Base-by-base conservation (phyloP, 1,139 yeast genomes). In the Sugiyamaella paludigena region DNA sequence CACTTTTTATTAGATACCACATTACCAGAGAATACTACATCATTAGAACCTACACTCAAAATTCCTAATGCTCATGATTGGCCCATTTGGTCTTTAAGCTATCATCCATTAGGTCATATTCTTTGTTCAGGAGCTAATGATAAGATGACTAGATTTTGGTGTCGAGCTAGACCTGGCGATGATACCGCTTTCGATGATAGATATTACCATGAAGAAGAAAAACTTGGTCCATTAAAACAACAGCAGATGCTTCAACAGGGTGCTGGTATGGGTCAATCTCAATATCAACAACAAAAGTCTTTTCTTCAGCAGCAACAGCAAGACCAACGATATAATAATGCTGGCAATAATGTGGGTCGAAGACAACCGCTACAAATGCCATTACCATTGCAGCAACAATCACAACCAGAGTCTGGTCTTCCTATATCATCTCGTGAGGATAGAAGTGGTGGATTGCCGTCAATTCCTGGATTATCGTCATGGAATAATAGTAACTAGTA, bases 31-130 rank as follows among this genome's bases (percentile, higher is more conserved):
- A 63, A 58, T 45, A 58, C 63, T 8, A 47, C 61, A 1, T 64
- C 61, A 4, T 54, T 66, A 43, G 59, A 60, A 56, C 78, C 69
- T 16, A 57, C 55, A n/a, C 63, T 61, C 53, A 62, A 59, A 30
- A 85, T 92, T 39, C 96, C 96, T 1, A 84, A 79, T 67, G 98
- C 98, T 0, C 98, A 92, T 65, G 97, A 91, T 63, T 86, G 87
- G 70, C 94, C 96, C 3, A 83, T 92, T 45, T 89, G 92, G 70
- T 81, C 95, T 2, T 69, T 92, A 53, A 94, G 91, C 58, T 92
- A 89, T 63, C 97, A 91, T 68, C 98, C 98, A 2, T 74, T 87
- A 61, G 98, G 98, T 1, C 98, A 92, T 68, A 73, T 91, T 48
- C 74, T 92, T 41, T 84, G 95, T 52, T 83, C 96, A 12, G 98